phyloP scores from a whole-genome alignment of 768 basidiomycete genomes.

The Sistotremastrum suecicum region DNA sequence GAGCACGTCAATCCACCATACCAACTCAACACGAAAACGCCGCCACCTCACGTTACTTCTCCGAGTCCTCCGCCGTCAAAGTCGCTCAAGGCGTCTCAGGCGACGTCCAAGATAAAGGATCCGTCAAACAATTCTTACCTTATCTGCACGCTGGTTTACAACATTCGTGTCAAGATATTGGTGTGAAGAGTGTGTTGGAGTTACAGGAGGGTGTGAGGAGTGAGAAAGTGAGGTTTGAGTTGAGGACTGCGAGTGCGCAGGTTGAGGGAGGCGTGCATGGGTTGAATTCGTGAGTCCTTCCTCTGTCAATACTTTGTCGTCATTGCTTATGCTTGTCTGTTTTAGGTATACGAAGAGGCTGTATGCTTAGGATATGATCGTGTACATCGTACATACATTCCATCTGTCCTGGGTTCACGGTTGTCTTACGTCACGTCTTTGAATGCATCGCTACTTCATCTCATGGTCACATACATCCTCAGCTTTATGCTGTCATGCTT shows the following conservation, averaged over 20 bases:
- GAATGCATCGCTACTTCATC: no score
- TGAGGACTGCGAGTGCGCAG: slow-evolving; percentile 90
- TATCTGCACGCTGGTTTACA: slow-evolving; percentile 73
- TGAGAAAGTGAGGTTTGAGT: slow-evolving; percentile 74
- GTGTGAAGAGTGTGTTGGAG: slow-evolving; percentile 51
- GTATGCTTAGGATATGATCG: slow-evolving; percentile 20
- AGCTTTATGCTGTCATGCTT: no score
- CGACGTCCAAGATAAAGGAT: slow-evolving; percentile 95
- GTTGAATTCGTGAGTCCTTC: slow-evolving; percentile 67
- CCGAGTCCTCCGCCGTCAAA: slow-evolving; percentile 83
- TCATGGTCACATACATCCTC: no score
- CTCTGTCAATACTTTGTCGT: no score
- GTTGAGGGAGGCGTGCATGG: slow-evolving; percentile 95
- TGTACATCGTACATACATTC: no score
- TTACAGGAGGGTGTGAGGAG: slow-evolving; percentile 50
- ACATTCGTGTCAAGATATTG: slow-evolving; percentile 91
- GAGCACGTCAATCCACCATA: slow-evolving; percentile 18
- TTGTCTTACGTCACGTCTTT: no score
- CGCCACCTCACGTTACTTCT: slow-evolving; percentile 92
- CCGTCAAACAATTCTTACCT: slow-evolving; percentile 83
- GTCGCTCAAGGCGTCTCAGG: slow-evolving; percentile 95
- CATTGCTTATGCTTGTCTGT: no score
- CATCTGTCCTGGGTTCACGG: no score
- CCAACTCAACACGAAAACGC: slow-evolving; percentile 70
- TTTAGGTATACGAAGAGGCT: slow-evolving; percentile 40